phyloP scores from a whole-genome alignment of 257 asterid genomes.

The Euphrasia confusa region DNA sequence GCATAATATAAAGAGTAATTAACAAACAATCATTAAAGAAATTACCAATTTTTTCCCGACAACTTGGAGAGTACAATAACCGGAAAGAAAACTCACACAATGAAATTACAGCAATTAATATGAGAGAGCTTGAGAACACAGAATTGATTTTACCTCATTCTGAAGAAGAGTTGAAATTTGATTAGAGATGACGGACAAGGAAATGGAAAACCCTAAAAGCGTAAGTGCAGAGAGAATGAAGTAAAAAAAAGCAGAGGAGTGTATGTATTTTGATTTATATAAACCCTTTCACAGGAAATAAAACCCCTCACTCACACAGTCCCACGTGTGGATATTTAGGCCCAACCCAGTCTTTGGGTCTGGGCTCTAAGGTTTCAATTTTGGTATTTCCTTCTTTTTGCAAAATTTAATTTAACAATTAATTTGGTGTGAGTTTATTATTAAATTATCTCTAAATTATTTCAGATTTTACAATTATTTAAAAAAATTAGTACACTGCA shows the following conservation, averaged over 20 bases:
- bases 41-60: not conserved
- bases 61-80: not conserved
- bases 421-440: too few relatives aligned
- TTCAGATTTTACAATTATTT: too few relatives aligned
- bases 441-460: too few relatives aligned
- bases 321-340: too few relatives aligned
- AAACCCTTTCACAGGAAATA: constrained; percentile 21
- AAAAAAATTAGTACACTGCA: too few relatives aligned
- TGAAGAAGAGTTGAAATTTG: constrained; percentile 6
- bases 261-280: constrained; percentile 4
- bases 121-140: not conserved
- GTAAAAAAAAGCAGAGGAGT: constrained; percentile 9
- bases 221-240: constrained; percentile 6
- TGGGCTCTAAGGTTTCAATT: too few relatives aligned
- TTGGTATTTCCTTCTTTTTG: too few relatives aligned
- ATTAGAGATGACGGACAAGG: constrained; percentile 8
- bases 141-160: constrained; percentile 49
- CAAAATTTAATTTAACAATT: too few relatives aligned
- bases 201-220: constrained; percentile 51
- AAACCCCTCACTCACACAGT: not conserved
- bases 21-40: not conserved
- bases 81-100: not conserved
- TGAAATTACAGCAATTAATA: not conserved
- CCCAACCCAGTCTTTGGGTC: too few relatives aligned
- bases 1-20: not conserved